Conservation (phyloP, 2,329 filamentous ascomycete genomes). For the Cyclaneusma minus region DNA sequence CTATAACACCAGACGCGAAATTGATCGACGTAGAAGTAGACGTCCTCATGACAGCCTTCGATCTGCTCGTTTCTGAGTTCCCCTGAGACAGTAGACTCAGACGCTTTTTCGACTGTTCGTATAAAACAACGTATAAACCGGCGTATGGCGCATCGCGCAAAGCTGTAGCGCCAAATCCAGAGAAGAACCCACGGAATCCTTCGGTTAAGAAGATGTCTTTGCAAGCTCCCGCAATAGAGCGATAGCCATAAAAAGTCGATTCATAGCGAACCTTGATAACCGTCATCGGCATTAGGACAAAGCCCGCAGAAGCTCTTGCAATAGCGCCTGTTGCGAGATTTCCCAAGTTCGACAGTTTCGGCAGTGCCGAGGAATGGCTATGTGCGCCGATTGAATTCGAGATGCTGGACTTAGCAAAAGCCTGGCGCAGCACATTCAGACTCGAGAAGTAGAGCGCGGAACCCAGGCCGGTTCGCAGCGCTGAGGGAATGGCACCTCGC, state of each 20-base stretch:
- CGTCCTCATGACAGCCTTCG: slow-evolving; percentile 11
- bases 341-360: slow-evolving; percentile 66
- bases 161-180: slow-evolving; percentile 85
- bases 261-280: slow-evolving; percentile 96
- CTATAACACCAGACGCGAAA: slow-evolving; percentile 67
- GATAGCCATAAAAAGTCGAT: slow-evolving; percentile 71
- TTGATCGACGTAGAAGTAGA: slow-evolving; percentile 54
- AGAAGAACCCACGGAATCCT: slow-evolving; percentile 74
- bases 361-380: slow-evolving; percentile 52
- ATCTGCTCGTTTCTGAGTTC: slow-evolving; percentile 4
- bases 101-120: slow-evolving; percentile 65
- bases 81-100: slow-evolving; percentile 23
- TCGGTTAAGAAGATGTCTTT: slow-evolving; percentile 59
- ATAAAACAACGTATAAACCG: slow-evolving; percentile 84
- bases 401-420: slow-evolving; percentile 32
- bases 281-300: slow-evolving; percentile 89
- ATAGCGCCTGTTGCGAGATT: slow-evolving; percentile 77
- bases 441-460: slow-evolving; percentile 88
- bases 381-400: slow-evolving; percentile 18
- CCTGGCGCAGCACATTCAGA: slow-evolving; percentile 69
- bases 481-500: slow-evolving; percentile 84
- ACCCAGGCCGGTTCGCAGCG: slow-evolving; percentile 84
- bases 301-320: slow-evolving; percentile 73
- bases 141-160: slow-evolving; percentile 93
- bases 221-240: slow-evolving; percentile 56